Conservation (phyloP, 2,329 filamentous ascomycete genomes). For the Aspergillus candidus region DNA sequence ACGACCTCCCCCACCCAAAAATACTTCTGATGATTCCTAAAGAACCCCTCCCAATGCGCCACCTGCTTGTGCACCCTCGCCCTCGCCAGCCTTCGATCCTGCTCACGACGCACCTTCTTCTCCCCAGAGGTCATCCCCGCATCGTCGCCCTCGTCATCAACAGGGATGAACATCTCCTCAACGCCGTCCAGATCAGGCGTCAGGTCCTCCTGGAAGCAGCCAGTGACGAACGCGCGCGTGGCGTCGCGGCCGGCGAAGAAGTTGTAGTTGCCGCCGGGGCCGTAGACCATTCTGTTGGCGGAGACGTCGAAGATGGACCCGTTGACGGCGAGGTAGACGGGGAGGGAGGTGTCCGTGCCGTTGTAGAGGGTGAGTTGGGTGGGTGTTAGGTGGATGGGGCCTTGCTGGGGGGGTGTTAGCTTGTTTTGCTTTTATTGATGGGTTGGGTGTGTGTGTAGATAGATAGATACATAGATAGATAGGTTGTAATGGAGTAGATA, state of each 20-base stretch:
- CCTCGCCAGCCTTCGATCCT: conserved; percentile 61
- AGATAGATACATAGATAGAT: conserved; percentile 1
- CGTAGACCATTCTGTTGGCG: conserved; percentile 55
- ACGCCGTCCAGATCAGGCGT: conserved; percentile 80
- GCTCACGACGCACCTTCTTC: conserved; percentile 49
- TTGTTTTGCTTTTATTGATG: neutral
- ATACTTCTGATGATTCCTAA: conserved; percentile 73
- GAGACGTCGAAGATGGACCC: conserved; percentile 61
- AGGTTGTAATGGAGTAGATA: neutral
- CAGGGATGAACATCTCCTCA: conserved; percentile 71
- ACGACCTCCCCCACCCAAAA: conserved; percentile 69
- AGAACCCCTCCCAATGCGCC: conserved; percentile 78
- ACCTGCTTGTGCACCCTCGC: conserved; percentile 62
- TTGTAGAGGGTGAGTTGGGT: conserved; percentile 68
- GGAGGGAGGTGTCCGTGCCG: conserved; percentile 66
- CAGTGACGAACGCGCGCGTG: conserved; percentile 81
- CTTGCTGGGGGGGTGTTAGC: conserved; percentile 31
- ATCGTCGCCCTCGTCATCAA: conserved; percentile 54
- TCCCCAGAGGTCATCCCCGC: conserved; percentile 30
- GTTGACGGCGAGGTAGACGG: conserved; percentile 83
- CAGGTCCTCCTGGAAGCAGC: conserved; percentile 81
- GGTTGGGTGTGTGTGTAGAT: neutral
- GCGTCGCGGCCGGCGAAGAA: conserved; percentile 85
- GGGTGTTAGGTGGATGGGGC: conserved; percentile 66
- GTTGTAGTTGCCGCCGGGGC: conserved; percentile 77